A percentile compares a stretch with the other conserved stretches of the same genome.
phyloP scores from a whole-genome alignment of 768 basidiomycete genomes.

The Brasilioporus rufonigricans region DNA sequence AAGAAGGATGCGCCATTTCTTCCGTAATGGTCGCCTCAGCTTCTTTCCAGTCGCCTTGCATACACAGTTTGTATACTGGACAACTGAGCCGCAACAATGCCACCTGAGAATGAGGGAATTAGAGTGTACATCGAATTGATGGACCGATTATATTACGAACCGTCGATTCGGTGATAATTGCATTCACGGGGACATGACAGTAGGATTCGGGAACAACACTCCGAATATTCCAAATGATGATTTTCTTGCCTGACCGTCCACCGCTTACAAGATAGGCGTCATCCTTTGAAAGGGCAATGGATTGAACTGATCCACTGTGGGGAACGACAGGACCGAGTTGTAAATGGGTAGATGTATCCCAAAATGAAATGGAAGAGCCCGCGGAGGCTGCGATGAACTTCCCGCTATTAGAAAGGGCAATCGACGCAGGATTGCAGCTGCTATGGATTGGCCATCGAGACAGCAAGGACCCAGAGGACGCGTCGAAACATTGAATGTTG shows the following conservation, averaged over 20 bases:
- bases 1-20: constrained; percentile 4
- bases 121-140: neutral
- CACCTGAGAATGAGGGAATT: neutral
- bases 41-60: constrained; percentile 3
- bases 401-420: constrained; percentile 7
- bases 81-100: constrained; percentile 7
- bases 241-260: constrained; percentile 4
- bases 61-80: constrained; percentile 1
- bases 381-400: constrained; percentile 15
- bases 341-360: constrained; percentile 8
- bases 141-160: neutral
- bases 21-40: constrained; percentile 8
- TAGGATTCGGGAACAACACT: constrained; percentile 7
- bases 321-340: constrained; percentile 11
- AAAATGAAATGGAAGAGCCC: constrained; percentile 9
- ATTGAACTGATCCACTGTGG: constrained; percentile 7
- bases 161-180: neutral
- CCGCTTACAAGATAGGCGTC: constrained; percentile 10
- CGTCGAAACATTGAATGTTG: constrained; percentile 11
- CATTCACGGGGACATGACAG: neutral
- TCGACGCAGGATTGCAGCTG: constrained; percentile 2
- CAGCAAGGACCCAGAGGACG: constrained; percentile 8
- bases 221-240: constrained; percentile 7
- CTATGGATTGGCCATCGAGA: constrained; percentile 13
- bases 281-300: constrained; percentile 10